These are phyloP conservation scores for Mrakia blollopis DNA, from an alignment of 768 basidiomycete species.

Conservation along the genomic window DNA sequence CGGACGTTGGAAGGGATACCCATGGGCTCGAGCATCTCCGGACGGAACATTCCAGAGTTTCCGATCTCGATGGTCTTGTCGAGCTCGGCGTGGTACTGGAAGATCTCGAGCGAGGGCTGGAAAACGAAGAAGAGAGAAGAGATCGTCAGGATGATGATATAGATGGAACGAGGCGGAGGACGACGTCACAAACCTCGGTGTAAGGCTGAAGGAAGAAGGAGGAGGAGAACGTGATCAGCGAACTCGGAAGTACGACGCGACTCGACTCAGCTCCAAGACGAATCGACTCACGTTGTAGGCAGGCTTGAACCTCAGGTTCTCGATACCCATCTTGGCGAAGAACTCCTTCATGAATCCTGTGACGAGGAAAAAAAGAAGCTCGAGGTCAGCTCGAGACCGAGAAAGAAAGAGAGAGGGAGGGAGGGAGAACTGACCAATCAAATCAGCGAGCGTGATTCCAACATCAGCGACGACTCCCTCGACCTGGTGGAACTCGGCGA, in stretches of 20 bases:
- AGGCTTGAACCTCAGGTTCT: constrained; percentile 92
- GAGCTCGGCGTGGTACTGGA: constrained; percentile 92
- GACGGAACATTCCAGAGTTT: constrained; percentile 95
- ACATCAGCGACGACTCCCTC: constrained; percentile 97
- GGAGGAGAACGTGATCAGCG: constrained; percentile 39
- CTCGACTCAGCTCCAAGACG: background rate
- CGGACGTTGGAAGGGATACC: constrained; percentile 94
- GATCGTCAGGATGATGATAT: background rate
- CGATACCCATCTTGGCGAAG: constrained; percentile 96
- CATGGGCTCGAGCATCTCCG: constrained; percentile 99
- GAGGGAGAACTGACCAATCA: constrained; percentile 65
- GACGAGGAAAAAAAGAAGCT: background rate
- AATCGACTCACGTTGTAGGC: constrained; percentile 64
- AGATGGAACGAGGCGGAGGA: background rate
- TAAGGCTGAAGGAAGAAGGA: constrained; percentile 54
- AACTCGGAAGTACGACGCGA: background rate
- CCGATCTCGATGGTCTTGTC: constrained; percentile 97
- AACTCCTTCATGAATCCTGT: constrained; percentile 97
- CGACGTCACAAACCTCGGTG: constrained; percentile 70
- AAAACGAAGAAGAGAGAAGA: background rate
- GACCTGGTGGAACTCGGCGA: constrained; percentile 99
- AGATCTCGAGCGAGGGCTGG: constrained; percentile 86
- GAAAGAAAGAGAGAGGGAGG: background rate
- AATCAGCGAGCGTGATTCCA: constrained; percentile 82
- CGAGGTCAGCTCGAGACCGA: background rate